Conservation (phyloP, 768 basidiomycete species). For the Dentipellis fragilis region DNA sequence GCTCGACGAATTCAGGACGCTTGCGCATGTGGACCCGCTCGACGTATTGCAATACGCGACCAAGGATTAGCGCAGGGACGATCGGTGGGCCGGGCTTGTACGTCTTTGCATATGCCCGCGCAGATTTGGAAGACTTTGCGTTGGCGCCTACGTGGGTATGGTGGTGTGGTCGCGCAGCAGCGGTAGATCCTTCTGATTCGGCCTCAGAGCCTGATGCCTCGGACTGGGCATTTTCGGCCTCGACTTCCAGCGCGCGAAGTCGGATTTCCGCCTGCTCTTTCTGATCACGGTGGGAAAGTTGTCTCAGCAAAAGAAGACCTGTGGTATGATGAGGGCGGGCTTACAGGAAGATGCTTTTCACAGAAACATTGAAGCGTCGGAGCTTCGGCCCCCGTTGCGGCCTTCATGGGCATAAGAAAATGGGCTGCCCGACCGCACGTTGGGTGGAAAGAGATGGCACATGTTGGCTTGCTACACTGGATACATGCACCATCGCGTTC, state of each 20-base stretch:
- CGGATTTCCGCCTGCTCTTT: constrained; percentile 57
- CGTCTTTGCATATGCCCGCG: constrained; percentile 84
- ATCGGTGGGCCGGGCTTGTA: constrained; percentile 91
- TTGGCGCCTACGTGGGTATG: constrained; percentile 18
- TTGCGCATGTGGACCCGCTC: constrained; percentile 60
- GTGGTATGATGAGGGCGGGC: constrained; percentile 16
- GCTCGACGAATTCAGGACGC: constrained; percentile 64
- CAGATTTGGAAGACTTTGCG: constrained; percentile 57
- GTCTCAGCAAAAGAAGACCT: background rate
- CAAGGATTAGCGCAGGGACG: constrained; percentile 78
- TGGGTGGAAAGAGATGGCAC: constrained; percentile 89
- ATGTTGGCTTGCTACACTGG: constrained; percentile 84
- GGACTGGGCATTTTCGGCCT: constrained; percentile 13
- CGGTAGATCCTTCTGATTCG: background rate
- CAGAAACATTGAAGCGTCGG: constrained; percentile 74
- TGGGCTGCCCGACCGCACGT: constrained; percentile 89
- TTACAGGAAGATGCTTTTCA: constrained; percentile 83
- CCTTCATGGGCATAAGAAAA: constrained; percentile 81
- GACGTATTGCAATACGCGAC: constrained; percentile 69
- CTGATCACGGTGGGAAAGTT: background rate
- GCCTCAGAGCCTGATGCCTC: background rate
- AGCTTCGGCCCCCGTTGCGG: constrained; percentile 63
- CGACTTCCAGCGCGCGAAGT: constrained; percentile 40
- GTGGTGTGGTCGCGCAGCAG: background rate
- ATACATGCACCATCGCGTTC: constrained; percentile 78